Base-by-base conservation (phyloP, 345 rosid species). In the Combretum micranthum region DNA sequence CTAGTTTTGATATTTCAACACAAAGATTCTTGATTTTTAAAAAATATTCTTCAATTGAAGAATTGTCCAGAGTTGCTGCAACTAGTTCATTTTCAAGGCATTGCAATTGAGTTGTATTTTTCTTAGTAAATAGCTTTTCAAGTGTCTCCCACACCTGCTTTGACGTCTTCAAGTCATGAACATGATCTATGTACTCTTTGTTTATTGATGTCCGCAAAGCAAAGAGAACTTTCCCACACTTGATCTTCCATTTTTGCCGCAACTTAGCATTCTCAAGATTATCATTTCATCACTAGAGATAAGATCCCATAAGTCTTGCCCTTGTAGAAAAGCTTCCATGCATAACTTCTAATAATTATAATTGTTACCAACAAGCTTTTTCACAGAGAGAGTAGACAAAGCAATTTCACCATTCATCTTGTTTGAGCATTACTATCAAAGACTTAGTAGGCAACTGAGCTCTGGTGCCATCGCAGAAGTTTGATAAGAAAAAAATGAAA, bases 101-200 rank as follows among this genome's bases (percentile, higher is more conserved):
- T 7, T 64, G 57, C 50, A 64, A 13, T 2, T 37, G 10, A n/a
- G 32, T 50, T 12, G 14, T 51, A 12, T 57, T 50, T 55, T 46
- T 52, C 19, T 65, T 12, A 13, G 47, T 44, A 14, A 44, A 44
- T 19, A 57, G 14, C 7, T 44, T 65, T n/a, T n/a, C n/a, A n/a
- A n/a, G n/a, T n/a, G n/a, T n/a, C n/a, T n/a, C n/a, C n/a, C 18
- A 44, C 58, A 57, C 46, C 44, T 57, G 19, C 32, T 51, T 50
- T 19, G 48, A 58, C 0, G 64, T 58, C 2, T 13, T 49, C 7
- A 21, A 13, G 46, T 44, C 51, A 42, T 44, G 45, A 65, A 65
- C 62, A 65, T 65, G 69, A 16, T 65, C 57, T 7, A 65, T 57
- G 46, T 16, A 19, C 23, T 65, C 69, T 44, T 57, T 65, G 13